Conservation (phyloP, 768 basidiomycete species). For the Tricholomella constricta region DNA sequence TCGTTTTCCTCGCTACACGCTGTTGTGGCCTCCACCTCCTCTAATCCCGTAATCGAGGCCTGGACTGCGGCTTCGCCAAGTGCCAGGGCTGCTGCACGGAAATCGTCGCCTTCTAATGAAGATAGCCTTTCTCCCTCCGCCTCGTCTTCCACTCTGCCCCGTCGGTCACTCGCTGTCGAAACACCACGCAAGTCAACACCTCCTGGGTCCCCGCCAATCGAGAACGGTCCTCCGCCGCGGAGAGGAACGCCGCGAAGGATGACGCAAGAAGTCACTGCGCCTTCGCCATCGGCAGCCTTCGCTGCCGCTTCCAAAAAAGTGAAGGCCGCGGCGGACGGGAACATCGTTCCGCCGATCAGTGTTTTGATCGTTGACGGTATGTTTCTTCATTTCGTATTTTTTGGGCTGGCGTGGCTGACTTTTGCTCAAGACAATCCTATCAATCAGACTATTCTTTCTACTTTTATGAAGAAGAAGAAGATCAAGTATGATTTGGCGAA, state of each 20-base stretch:
- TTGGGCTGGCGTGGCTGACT: not conserved
- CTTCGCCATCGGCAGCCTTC: slow-evolving; percentile 26
- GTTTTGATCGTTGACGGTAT: slow-evolving; percentile 97
- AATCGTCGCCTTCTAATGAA: slow-evolving; percentile 4
- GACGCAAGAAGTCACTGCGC: slow-evolving; percentile 3
- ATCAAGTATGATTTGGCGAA: slow-evolving; percentile 94
- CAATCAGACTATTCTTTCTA: slow-evolving; percentile 96
- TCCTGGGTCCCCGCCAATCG: slow-evolving; percentile 14
- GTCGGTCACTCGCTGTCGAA: not conserved
- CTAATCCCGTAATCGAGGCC: slow-evolving; percentile 7
- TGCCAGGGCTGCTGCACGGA: slow-evolving; percentile 7
- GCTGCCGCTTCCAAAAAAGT: slow-evolving; percentile 46
- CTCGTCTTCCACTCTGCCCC: not conserved
- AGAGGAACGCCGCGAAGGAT: slow-evolving; percentile 5
- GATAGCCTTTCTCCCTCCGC: not conserved
- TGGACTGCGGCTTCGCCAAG: slow-evolving; percentile 4
- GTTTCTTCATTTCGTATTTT: slow-evolving; percentile 26
- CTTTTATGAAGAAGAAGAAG: slow-evolving; percentile 94
- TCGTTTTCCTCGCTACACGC: slow-evolving; percentile 40
- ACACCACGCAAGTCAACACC: slow-evolving; percentile 11
- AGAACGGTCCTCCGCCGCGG: slow-evolving; percentile 7
- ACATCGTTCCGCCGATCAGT: slow-evolving; percentile 93
- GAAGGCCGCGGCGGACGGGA: slow-evolving; percentile 56
- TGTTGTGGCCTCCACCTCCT: slow-evolving; percentile 13
- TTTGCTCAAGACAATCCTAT: slow-evolving; percentile 85